These are phyloP conservation scores for Lophiotrema nucula DNA, from an alignment of 495 filamentous ascomycete species.

Conservation along the genomic window DNA sequence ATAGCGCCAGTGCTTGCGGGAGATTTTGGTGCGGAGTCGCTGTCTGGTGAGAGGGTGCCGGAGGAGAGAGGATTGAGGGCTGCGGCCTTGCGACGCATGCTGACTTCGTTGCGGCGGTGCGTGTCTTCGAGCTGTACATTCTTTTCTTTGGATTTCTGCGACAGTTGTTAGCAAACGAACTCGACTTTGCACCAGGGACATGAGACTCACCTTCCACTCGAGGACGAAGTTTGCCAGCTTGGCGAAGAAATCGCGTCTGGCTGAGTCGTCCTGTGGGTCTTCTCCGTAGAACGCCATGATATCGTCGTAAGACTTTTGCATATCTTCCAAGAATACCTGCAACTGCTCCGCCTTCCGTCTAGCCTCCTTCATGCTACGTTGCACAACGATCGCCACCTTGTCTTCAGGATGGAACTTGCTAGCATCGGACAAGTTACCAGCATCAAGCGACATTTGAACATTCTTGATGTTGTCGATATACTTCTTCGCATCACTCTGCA, in stretches of 20 bases:
- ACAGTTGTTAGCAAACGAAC: not conserved
- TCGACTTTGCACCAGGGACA: no score
- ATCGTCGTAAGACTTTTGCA: slow-evolving; percentile 86
- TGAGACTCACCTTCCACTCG: slow-evolving; percentile 77
- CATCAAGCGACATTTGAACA: slow-evolving; percentile 85
- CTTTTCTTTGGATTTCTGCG: slow-evolving; percentile 83
- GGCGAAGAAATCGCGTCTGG: slow-evolving; percentile 92
- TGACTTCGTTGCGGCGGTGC: slow-evolving; percentile 78
- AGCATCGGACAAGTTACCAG: slow-evolving; percentile 90
- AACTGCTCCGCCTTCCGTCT: slow-evolving; percentile 94
- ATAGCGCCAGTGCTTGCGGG: slow-evolving; percentile 87
- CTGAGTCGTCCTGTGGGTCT: slow-evolving; percentile 86
- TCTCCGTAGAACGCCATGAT: slow-evolving; percentile 98
- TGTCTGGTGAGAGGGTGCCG: slow-evolving; percentile 38
- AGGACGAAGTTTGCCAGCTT: slow-evolving; percentile 89
- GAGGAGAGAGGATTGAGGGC: slow-evolving; percentile 57
- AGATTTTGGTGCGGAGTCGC: slow-evolving; percentile 55
- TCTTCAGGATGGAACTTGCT: slow-evolving; percentile 99
- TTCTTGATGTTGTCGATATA: slow-evolving; percentile 96
- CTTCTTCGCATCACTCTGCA: slow-evolving; percentile 82
- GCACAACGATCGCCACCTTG: slow-evolving; percentile 85
- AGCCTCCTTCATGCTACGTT: slow-evolving; percentile 94
- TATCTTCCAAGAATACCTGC: slow-evolving; percentile 89
- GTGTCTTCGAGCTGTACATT: slow-evolving; percentile 81
- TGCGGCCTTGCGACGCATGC: slow-evolving; percentile 81